Base-by-base conservation (phyloP, 1,139 yeast species). In the Debaryomycetaceae sp. region DNA sequence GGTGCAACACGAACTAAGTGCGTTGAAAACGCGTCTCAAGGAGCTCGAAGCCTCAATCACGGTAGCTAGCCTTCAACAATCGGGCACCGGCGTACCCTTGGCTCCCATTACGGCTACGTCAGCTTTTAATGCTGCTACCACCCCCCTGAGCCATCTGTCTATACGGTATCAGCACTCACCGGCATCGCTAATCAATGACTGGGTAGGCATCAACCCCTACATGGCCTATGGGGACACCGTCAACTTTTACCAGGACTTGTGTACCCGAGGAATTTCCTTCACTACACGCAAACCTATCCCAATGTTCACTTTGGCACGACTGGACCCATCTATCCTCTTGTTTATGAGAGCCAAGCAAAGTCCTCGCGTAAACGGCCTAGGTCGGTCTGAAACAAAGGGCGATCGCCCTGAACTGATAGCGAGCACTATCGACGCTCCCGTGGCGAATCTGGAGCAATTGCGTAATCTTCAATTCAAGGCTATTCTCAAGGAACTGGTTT, bases 21-120 rank as follows among this genome's bases (percentile, higher is more conserved):
- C 9, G 31, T 39, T 18, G 33, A 27, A 24, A 31, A 27, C 17
- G 25, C 34, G 19, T 20, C 34, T 17, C 4, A 29, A 23, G 17
- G 40, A 37, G 18, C 30, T 39, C 10, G 42, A 39, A 28, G 38
- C 42, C n/a, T 35, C 41, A 9, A 36, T 37, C 6, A 30, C 39
- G 4, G 37, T 34, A 4, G 40, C 33, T 4, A 29, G 20, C 5
- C 19, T 33, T 30, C 30, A 30, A 15, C 22, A 28, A 20, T 6
- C 5, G 14, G 20, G 28, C 5, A 21, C 19, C 4, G 18, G 26
- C 6, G 10, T 6, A 6, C 25, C 14, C 6, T 8, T 10, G 6
- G 14, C 25, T 4, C 7, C 12, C 12, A 16, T n/a, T 6, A 10
- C 10, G 8, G n/a, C n/a, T n/a, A n/a, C n/a, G n/a, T n/a, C n/a